phyloP scores from a whole-genome alignment of 768 basidiomycete genomes.

The Calocybe gangraenosa region DNA sequence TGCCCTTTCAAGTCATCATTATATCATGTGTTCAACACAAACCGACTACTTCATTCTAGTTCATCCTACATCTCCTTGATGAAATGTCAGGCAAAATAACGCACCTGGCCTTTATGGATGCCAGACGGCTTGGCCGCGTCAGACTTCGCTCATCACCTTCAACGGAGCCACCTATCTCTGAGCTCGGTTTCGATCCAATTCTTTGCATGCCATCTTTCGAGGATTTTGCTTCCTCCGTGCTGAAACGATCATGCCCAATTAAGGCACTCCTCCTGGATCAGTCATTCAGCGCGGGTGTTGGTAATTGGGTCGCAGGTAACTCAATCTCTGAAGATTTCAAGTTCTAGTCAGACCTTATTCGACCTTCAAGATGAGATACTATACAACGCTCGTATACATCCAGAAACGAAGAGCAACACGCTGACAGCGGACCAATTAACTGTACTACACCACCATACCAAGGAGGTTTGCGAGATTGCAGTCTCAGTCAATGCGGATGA shows the following conservation, averaged over 20 bases:
- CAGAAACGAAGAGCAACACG: conserved; percentile 59
- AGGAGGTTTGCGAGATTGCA: conserved; percentile 53
- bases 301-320: conserved; percentile 78
- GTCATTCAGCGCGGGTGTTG: conserved; percentile 75
- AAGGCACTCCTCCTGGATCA: conserved; percentile 79
- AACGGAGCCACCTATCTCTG: conserved; percentile 64
- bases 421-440: conserved; percentile 46
- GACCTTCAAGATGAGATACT: conserved; percentile 59
- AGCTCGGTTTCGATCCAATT: conserved; percentile 75
- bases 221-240: conserved; percentile 44
- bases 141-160: conserved; percentile 56
- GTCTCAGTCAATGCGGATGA: conserved; percentile 71
- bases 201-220: conserved; percentile 57
- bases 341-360: too few species aligned
- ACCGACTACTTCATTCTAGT: conserved; percentile 31
- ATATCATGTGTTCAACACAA: background rate
- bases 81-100: conserved; percentile 29
- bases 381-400: conserved; percentile 71
- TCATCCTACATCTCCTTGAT: conserved; percentile 56
- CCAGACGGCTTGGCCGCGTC: conserved; percentile 67
- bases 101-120: conserved; percentile 68
- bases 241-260: conserved; percentile 58
- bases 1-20: conserved; percentile 13
- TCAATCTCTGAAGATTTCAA: too few species aligned
- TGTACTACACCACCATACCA: conserved; percentile 48